Conservation (phyloP, 1,139 yeast species). For the Saccharomyces pastorianus region DNA sequence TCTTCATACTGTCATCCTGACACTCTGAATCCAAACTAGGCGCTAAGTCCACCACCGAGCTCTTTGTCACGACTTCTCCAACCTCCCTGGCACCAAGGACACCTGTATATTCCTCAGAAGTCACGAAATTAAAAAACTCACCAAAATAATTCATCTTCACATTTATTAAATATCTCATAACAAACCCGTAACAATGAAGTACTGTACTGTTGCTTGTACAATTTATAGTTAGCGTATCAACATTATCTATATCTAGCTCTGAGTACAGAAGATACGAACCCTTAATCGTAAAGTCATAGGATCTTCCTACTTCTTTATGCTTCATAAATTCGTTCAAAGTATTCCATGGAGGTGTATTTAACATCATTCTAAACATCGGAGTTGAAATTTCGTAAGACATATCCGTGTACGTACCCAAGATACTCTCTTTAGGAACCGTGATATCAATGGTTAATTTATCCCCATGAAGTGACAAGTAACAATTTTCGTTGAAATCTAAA, state of each 20-base stretch:
- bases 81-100: constrained; percentile 11
- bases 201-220: constrained; percentile 61
- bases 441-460: constrained; percentile 43
- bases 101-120: constrained; percentile 68
- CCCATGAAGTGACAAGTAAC: constrained; percentile 68
- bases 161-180: constrained; percentile 66
- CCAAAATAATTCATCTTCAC: constrained; percentile 88
- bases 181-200: constrained; percentile 68
- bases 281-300: constrained; percentile 49
- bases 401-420: constrained; percentile 49
- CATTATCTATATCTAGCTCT: constrained; percentile 52
- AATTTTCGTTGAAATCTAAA: constrained; percentile 70
- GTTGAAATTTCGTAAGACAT: constrained; percentile 50
- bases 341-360: constrained; percentile 89
- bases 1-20: constrained; percentile 2
- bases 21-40: neutral
- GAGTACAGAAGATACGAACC: constrained; percentile 63
- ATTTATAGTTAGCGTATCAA: constrained; percentile 60
- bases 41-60: neutral
- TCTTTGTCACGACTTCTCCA: constrained; percentile 5
- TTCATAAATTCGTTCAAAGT: constrained; percentile 66
- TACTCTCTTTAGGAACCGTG: constrained; percentile 53
- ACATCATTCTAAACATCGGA: constrained; percentile 50
- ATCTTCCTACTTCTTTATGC: constrained; percentile 55
- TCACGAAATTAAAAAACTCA: constrained; percentile 70